Evolutionary conservation across 208 protist species (phyloP).

Genomic region (Acanthamoeba castellanii): DNA sequence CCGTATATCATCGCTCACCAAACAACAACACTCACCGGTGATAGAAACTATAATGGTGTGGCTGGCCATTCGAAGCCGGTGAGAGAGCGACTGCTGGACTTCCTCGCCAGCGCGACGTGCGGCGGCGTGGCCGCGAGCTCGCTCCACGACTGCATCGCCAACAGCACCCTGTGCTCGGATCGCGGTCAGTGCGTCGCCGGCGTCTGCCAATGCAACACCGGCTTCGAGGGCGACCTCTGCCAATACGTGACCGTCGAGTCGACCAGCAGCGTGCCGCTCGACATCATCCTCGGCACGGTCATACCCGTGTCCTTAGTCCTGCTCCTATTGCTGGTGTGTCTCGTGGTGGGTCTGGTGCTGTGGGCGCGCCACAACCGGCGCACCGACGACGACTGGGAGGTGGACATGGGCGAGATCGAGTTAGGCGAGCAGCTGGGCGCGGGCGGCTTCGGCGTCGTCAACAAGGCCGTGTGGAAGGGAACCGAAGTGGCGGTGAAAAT

Average conservation of each 20-base stretch:
- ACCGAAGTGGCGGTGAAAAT: conserved; percentile 65
- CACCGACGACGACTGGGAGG: conserved; percentile 55
- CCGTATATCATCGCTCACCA: too few species aligned
- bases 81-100: background rate
- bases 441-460: conserved; percentile 27
- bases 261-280: background rate
- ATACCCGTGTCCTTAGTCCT: background rate
- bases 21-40: background rate
- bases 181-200: background rate
- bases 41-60: background rate
- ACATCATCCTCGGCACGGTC: background rate
- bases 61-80: background rate
- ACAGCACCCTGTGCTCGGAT: conserved; percentile 17
- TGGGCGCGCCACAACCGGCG: background rate
- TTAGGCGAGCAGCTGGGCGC: conserved; percentile 64
- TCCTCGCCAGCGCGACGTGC: background rate
- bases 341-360: background rate
- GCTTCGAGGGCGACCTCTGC: conserved; percentile 1
- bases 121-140: background rate
- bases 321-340: background rate
- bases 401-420: conserved; percentile 60
- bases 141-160: background rate
- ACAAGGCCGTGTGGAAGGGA: conserved; percentile 67
- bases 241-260: background rate
- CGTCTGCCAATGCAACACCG: conserved; percentile 5